Evolutionary conservation across 352 stramenopile species (phyloP).

Genomic region (Globisporangium carolinianum): DNA sequence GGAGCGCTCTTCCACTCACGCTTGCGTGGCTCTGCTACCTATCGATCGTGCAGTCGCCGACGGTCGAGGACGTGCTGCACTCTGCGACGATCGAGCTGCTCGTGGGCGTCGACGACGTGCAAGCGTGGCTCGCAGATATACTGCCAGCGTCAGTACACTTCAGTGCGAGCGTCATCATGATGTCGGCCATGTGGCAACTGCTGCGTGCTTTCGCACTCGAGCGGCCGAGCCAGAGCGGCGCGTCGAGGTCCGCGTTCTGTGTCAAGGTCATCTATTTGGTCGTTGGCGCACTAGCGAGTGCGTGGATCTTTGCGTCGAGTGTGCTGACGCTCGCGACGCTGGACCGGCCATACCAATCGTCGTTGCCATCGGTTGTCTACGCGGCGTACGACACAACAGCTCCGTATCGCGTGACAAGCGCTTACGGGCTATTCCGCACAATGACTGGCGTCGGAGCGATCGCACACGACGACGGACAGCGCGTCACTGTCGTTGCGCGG

Average conservation of each 20-base stretch:
- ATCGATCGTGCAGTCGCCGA: slow-evolving; percentile 35
- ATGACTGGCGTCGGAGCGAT: slow-evolving; percentile 86
- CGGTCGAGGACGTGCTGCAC: slow-evolving; percentile 11
- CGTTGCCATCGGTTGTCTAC: slow-evolving; percentile 20
- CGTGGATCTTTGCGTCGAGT: slow-evolving; percentile 34
- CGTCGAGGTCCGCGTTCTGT: neutral
- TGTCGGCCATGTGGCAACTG: slow-evolving; percentile 26
- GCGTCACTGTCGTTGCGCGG: slow-evolving; percentile 56
- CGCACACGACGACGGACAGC: slow-evolving; percentile 12
- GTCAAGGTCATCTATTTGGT: slow-evolving; percentile 23
- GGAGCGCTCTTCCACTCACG: slow-evolving; percentile 23
- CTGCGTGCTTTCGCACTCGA: slow-evolving; percentile 2
- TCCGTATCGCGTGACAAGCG: slow-evolving; percentile 36
- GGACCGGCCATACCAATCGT: slow-evolving; percentile 29
- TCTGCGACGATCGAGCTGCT: slow-evolving; percentile 23
- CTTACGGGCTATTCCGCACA: slow-evolving; percentile 85
- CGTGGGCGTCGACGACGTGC: slow-evolving; percentile 28
- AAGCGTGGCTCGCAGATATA: slow-evolving; percentile 33
- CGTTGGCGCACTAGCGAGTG: slow-evolving; percentile 13
- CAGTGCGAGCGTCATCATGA: slow-evolving; percentile 8
- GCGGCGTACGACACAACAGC: slow-evolving; percentile 22
- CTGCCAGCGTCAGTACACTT: slow-evolving; percentile 20
- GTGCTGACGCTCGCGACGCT: slow-evolving; percentile 31
- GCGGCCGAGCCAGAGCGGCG: neutral
- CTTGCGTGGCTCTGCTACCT: slow-evolving; percentile 67